Percentiles rank a stretch among this genome's conserved stretches.
phyloP scores from a whole-genome alignment of 305 asterid species.

The Nicotiana rustica region DNA sequence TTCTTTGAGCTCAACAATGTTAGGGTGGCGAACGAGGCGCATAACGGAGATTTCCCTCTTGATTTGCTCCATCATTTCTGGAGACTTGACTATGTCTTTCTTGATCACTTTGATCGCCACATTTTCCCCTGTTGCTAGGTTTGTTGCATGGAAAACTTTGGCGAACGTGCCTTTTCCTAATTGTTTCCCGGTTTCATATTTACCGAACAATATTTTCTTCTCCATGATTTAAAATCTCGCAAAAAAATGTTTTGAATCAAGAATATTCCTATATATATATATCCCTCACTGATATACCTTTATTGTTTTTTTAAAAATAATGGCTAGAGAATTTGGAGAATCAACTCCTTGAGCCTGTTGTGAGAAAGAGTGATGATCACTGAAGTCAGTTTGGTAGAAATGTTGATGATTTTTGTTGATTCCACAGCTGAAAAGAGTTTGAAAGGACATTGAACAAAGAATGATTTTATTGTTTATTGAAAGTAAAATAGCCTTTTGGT shows the following conservation, averaged over 20 bases:
- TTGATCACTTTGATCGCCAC: conserved; percentile 78
- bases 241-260: background rate
- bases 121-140: conserved; percentile 55
- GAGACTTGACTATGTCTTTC: conserved; percentile 54
- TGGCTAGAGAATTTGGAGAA: conserved; percentile 24
- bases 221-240: conserved; percentile 23
- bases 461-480: background rate
- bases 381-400: background rate
- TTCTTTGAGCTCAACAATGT: conserved; percentile 57
- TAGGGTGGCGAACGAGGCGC: conserved; percentile 62
- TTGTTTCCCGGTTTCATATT: conserved; percentile 64
- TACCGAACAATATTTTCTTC: conserved; percentile 49
- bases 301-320: background rate
- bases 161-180: conserved; percentile 77
- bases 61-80: conserved; percentile 56
- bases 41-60: conserved; percentile 61
- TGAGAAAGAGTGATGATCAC: conserved; percentile 19
- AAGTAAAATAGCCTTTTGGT: background rate
- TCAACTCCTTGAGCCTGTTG: background rate
- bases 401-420: background rate
- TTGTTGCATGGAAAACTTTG: conserved; percentile 63
- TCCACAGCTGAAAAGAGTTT: background rate
- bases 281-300: background rate
- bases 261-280: background rate
- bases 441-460: conserved; percentile 25